Percentiles rank a stretch among this genome's conserved stretches.
Conservation (phyloP, 2,329 filamentous ascomycete species). For the Alternaria solani region DNA sequence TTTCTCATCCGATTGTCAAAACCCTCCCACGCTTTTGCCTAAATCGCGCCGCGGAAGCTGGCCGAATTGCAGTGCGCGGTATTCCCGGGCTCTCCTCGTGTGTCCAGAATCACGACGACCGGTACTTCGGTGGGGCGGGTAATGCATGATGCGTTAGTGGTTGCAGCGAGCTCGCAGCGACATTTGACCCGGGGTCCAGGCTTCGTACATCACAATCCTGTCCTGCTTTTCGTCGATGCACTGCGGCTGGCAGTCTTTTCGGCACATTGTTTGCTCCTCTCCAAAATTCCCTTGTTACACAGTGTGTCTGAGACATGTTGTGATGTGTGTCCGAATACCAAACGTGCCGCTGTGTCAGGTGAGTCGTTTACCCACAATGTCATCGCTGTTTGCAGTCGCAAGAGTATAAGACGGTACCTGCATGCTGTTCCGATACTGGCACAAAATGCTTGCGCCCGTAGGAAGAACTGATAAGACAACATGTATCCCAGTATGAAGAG, state of each 20-base stretch:
- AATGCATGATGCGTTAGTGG: constrained; percentile 3
- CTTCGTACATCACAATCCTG: neutral
- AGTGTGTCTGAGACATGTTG: neutral
- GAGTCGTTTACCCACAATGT: constrained; percentile 16
- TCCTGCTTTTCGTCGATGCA: neutral
- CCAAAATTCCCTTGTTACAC: neutral
- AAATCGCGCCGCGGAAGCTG: constrained; percentile 15
- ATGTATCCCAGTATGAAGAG: constrained; percentile 3
- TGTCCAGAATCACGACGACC: constrained; percentile 8
- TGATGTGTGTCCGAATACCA: neutral
- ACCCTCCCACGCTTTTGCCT: constrained; percentile 37
- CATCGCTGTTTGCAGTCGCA: neutral
- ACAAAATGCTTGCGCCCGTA: neutral
- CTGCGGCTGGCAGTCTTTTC: neutral
- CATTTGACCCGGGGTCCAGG: neutral
- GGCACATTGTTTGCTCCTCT: neutral
- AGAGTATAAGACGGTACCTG: neutral
- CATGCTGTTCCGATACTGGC: neutral
- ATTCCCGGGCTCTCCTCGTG: constrained; percentile 4
- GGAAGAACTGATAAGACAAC: neutral
- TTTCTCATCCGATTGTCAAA: constrained; percentile 15
- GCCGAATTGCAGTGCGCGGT: neutral
- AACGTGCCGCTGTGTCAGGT: constrained; percentile 2
- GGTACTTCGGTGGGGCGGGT: constrained; percentile 1
- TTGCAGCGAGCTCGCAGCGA: neutral